Evolutionary conservation across 1,139 yeast species (phyloP), one percentile per base, ranked within the genome.

Genomic region (Kodamaea suecica): DNA sequence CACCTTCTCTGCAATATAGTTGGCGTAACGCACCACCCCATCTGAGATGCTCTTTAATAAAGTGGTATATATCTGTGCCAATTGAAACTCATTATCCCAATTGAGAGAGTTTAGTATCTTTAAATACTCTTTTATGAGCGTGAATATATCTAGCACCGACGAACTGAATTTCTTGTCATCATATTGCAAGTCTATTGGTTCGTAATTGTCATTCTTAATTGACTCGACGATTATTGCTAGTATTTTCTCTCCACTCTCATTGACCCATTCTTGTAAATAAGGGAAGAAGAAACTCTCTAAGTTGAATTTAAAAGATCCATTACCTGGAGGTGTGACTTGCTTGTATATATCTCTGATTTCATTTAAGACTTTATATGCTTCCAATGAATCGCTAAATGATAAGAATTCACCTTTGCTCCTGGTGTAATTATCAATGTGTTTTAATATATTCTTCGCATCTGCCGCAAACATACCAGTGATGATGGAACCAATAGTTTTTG

Each of bases 91-190:
- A 49, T 82, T 69, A 7, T 63, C 57, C 95, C 95, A 86, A 3
- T 71, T 60, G 24, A 83, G 61, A 5, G 62, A 67, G n/a, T 64
- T 67, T 33, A 86, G 60, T 12, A 83, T 64, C 5, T 61, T 58
- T 16, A 84, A 52, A 13, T 78, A 75, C 39, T 80, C 80, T 41
- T 73, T 73, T 31, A 84, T 70, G 50, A 84, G 66, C 6, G 78
- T 67, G 53, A 84, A 81, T 15, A 83, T 70, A 51, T 85, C 95
- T 19, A 74, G 55, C 2, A 84, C 84, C 0, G 92, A 83, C 1
- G 77, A 64, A 38, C 72, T 66, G 36, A 49, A 64, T 40, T 42
- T 66, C 37, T 63, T 63, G 8, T 56, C 54, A 33, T 68, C 71
- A 19, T 52, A 57, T 0, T 61, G 68, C 3, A 68, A 48, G 44